Base-by-base conservation (phyloP, 441 rosid genomes). In the Sinapis alba region DNA sequence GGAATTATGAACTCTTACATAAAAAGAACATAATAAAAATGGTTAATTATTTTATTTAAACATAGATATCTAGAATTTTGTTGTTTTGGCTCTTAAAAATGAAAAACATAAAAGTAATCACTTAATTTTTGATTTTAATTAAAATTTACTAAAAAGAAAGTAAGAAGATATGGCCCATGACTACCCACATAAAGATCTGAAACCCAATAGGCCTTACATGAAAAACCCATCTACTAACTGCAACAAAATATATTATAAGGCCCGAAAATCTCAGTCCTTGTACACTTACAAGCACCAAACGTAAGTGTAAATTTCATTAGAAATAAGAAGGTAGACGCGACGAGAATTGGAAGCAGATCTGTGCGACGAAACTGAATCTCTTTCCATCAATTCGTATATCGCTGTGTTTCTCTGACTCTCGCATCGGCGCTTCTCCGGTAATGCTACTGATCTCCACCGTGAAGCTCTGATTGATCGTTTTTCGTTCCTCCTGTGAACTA, bases 331-430 rank as follows among this genome's bases (percentile, higher is more conserved):
- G 62, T 26, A 68, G 54, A 74, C 61, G 51, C 47, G 53, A 58
- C 59, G 27, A 20, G 56, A 23, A 51, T 5, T 51, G 65, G 59
- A 68, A 34, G 69, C 58, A 75, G 67, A 72, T 78, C 81, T 78
- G 51, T 64, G 9, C 73, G 41, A 36, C 77, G 65, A 72, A 50
- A 73, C 70, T 72, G 74, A 73, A 70, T 9, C 79, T 43, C 72
- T 62, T 6, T 63, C 69, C 1, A 68, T 77, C 73, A 3, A 43
- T 54, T 68, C 36, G 0, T 50, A 18, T 20, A 20, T 13, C 32
- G 13, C 7, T 24, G 27, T 16, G 21, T 53, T 7, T 50, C 67
- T 16, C 62, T 58, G 3, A 0, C 56, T 50, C 67, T 47, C 72
- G 59, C 60, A 27, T 68, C 74, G 13, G 36, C 62, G 24, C 69